Percentiles rank a stretch among this genome's conserved stretches.
Conservation (phyloP, 768 basidiomycete species). For the Boletellus ananas region DNA sequence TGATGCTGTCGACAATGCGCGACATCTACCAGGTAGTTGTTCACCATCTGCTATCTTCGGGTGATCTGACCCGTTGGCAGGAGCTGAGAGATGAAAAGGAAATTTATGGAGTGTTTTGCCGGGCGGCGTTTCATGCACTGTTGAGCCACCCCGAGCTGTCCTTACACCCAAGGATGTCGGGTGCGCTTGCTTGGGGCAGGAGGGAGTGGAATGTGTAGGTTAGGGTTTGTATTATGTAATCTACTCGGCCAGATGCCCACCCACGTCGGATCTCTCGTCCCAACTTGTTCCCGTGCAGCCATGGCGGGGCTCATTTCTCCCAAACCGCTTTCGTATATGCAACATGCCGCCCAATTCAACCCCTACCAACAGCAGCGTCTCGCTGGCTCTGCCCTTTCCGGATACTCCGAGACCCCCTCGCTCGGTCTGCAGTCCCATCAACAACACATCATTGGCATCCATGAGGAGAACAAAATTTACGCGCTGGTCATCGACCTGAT, state of each 20-base stretch:
- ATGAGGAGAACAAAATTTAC: constrained; percentile 85
- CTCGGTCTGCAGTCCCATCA: constrained; percentile 50
- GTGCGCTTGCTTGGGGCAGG: constrained; percentile 32
- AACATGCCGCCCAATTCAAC: constrained; percentile 57
- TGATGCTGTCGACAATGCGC: constrained; percentile 51
- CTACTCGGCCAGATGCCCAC: constrained; percentile 1
- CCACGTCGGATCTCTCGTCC: constrained; percentile 10
- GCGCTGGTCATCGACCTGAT: constrained; percentile 82
- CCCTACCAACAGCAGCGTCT: constrained; percentile 50
- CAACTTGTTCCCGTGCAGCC: constrained; percentile 13
- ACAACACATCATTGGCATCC: constrained; percentile 49
- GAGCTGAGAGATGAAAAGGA: constrained; percentile 18
- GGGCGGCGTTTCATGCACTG: constrained; percentile 28
- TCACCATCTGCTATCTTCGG: neutral
- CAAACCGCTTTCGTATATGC: constrained; percentile 60
- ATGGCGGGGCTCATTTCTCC: constrained; percentile 66
- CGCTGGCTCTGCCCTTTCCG: constrained; percentile 27
- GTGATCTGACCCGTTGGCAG: constrained; percentile 6
- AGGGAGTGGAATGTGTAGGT: constrained; percentile 17
- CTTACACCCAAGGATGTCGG: constrained; percentile 30
- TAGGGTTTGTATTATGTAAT: constrained; percentile 31
- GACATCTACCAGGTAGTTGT: constrained; percentile 40
- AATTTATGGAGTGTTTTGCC: constrained; percentile 36
- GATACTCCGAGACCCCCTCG: constrained; percentile 64
- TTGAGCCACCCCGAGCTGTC: constrained; percentile 30